Base-by-base conservation (phyloP, 441 rosid species). In the Erodium chrysanthum region DNA sequence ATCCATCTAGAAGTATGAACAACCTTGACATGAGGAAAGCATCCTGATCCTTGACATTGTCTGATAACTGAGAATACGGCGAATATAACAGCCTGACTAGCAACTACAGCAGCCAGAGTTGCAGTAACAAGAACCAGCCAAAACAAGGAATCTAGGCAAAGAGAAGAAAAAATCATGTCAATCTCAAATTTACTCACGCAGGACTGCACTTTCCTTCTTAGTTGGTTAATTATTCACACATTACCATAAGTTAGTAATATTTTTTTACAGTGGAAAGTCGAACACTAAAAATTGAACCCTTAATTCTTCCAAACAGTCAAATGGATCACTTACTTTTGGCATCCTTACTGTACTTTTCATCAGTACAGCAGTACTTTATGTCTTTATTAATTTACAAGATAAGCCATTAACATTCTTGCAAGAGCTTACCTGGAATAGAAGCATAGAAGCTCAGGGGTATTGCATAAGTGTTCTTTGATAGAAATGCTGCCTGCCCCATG, bases 401-500 rank as follows among this genome's bases (percentile, higher is more conserved):
- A 1, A 3, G 1, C 29, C 29, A 25, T 25, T 25, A 48, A 31
- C 15, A 62, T 54, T 65, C 64, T 31, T 66, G 18, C 73, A 66
- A 25, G 68, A 61, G 46, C 85, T 74, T 66, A 92, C 97, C 84
- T 64, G 98, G 98, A 76, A 92, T 77, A 15, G 98, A 90, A 68
- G 74, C 77, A 76, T 80, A 92, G 76, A 92, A 92, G 76, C 89
- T 84, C 74, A 81, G 35, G 21, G 72, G 25, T 31, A 88, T 66
- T 29, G 78, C 76, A 0, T 4, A 20, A 35, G 70, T 79, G 77
- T 90, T 71, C 79, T 79, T 90, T 15, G 98, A 92, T 70, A 92
- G 79, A 81, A 77, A 92, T n/a, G 98, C 97, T 79, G 97, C 96
- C 76, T 92, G 98, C 50, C 96, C 98, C 96, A 92, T 87, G 82